Conservation (phyloP, 1,284 basidiomycete species). For the Ceratobasidium sp. region DNA sequence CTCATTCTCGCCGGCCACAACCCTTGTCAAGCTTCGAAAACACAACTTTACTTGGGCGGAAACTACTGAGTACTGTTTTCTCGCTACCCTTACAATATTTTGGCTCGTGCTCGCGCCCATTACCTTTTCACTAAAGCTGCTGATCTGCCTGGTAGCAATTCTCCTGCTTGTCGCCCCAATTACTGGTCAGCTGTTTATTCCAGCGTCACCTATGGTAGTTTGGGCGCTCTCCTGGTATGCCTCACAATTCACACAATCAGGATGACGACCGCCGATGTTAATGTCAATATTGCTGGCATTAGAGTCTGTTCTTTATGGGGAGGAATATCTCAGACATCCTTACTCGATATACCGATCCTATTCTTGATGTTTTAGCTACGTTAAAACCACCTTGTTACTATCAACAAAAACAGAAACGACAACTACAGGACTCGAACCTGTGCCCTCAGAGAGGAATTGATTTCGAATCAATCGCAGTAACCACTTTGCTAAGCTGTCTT, state of each 20-base stretch:
- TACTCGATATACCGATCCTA: too few relatives aligned
- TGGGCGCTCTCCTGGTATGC: constrained; percentile 89
- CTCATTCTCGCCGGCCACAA: constrained; percentile 67
- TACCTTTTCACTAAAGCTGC: constrained; percentile 75
- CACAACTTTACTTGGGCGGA: constrained; percentile 62
- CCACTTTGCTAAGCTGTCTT: too few relatives aligned
- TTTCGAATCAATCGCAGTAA: too few relatives aligned
- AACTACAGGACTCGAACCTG: too few relatives aligned
- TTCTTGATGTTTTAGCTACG: too few relatives aligned
- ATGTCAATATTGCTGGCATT: constrained; percentile 93
- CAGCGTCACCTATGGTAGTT: constrained; percentile 84
- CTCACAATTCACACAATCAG: constrained; percentile 81
- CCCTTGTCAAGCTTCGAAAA: constrained; percentile 65
- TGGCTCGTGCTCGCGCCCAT: constrained; percentile 83
- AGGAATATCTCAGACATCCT: constrained; percentile 97
- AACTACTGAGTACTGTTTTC: constrained; percentile 69
- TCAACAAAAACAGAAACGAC: too few relatives aligned
- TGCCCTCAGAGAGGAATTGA: too few relatives aligned
- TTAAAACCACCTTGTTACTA: too few relatives aligned
- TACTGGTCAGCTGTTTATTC: constrained; percentile 87
- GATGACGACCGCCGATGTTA: constrained; percentile 81
- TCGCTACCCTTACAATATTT: constrained; percentile 67
- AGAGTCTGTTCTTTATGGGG: constrained; percentile 93
- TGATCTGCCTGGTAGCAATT: constrained; percentile 74
- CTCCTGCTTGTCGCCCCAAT: constrained; percentile 81